These are phyloP conservation scores for Amphibolis antarctica DNA, from an alignment of 106 monocot species.

Conservation along the genomic window DNA sequence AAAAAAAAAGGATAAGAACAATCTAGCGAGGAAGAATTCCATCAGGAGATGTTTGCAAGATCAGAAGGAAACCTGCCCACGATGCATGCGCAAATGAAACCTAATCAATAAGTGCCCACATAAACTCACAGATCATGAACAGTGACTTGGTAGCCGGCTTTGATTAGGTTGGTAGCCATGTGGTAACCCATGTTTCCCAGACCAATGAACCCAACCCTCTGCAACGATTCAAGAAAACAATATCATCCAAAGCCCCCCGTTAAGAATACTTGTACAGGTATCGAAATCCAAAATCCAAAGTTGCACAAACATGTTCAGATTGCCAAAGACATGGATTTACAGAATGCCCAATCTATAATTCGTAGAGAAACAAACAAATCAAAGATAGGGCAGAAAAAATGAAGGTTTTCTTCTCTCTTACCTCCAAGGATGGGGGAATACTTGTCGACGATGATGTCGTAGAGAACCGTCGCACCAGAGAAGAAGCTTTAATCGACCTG, in stretches of 20 bases:
- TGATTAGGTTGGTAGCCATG: constrained; percentile 79
- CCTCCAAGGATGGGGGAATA: neutral
- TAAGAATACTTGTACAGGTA: neutral
- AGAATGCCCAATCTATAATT: neutral
- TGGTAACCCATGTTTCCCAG: constrained; percentile 94
- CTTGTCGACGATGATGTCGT: neutral
- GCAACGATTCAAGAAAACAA: constrained; percentile 13
- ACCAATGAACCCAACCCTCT: constrained; percentile 85
- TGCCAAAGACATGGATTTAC: no score
- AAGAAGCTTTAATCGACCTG: neutral
- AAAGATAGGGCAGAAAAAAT: no score
- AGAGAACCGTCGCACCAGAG: neutral
- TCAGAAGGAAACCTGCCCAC: no score
- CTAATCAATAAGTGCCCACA: neutral
- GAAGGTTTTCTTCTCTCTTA: neutral
- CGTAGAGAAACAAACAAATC: no score
- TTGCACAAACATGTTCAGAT: no score
- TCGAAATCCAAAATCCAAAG: no score
- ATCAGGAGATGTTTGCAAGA: no score
- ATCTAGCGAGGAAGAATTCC: no score
- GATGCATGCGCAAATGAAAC: neutral
- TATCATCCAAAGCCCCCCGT: neutral
- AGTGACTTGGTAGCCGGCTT: constrained; percentile 60
- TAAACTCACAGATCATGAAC: constrained; percentile 72
- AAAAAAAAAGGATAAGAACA: no score